Evolutionary conservation across 305 asterid genomes (phyloP), one percentile per base, ranked within the genome.

Genomic region (Fraxinus sp.): DNA sequence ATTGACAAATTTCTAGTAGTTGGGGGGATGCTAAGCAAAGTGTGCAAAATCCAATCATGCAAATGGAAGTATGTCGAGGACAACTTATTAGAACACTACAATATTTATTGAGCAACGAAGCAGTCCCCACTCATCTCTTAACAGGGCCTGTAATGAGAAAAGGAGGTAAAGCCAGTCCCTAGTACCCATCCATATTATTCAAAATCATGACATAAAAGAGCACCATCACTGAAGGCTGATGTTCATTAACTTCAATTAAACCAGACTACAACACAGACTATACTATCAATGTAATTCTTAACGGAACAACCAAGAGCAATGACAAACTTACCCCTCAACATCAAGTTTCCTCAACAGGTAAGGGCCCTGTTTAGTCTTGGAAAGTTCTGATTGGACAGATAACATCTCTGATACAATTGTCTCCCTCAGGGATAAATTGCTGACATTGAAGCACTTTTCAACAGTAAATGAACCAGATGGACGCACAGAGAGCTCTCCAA

Each of bases 351-450:
- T 92, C 91, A 92, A 85, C 77, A 94, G 90, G 84, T 92, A 92
- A 24, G 99, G 98, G 20, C 98, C 99, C 88, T 94, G 99, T 85
- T 84, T 93, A 80, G 94, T 87, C 90, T 90, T 93, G 68, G 93
- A 90, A 30, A 97, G 91, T 87, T 92, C 98, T 79, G 93, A 33
- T 87, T 90, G 95, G 80, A 91, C 83, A 32, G 93, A 88, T 86
- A 90, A 30, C 74, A 97, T 83, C 86, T 94, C 99, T 14, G 95
- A 92, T 79, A 92, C 97, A 87, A 96, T 96, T 78, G 93, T 76
- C 89, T 96, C 99, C 86, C 92, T 92, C 85, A 93, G 84, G 70
- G 94, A 87, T 85, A 89, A 44, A 89, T 86, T 93, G 88, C 97
- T 82, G 26, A 86, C 89, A 82, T 79, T 89, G 86, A 94, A 97